Evolutionary conservation across 2,329 filamentous ascomycete species (phyloP), one percentile per base, ranked within the genome.

Genomic region (Hymenoscyphus scutula): DNA sequence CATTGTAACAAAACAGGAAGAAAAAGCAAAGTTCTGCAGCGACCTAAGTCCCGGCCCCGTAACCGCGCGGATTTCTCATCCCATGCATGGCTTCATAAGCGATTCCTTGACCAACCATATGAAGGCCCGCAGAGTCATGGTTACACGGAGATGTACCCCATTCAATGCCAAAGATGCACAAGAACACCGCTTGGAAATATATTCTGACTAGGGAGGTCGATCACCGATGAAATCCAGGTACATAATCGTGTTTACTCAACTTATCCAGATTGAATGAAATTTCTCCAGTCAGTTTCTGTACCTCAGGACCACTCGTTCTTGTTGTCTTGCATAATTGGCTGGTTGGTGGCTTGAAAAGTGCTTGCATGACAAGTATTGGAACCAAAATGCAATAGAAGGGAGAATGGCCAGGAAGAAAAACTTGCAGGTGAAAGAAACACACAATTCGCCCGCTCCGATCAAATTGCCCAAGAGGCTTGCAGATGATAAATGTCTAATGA

Each of bases 291-390:
- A 17, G n/a, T 51, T 25, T 10, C 45, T 51, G 45, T 23, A 51
- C 19, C 45, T 17, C 34, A 13, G 34, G 13, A 51, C 19, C n/a
- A 48, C 41, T 48, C n/a, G 7, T 48, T 48, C 41, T 41, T 37
- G 41, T 8, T 23, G 45, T 51, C 45, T 51, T 51, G 45, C 45
- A 51, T 51, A 51, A 51, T 51, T 51, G 45, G 45, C 23, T 11
- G 8, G 19, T 51, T 51, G 45, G 45, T 13, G 23, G 45, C 45
- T 23, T 51, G 45, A 23, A 7, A 11, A 23, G 19, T 51, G 45
- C 45, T 51, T 51, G 45, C 45, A 51, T 51, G 45, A 51, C 34
- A 37, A 51, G 19, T 51, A 51, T 51, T 51, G 45, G 19, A 51
- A 51, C 19, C 19, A 51, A 19, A 23, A 51, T 51, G 45, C 10